Evolutionary conservation across 164 flowering plant species (phyloP), one percentile per base, ranked within the genome.

Genomic region (Hamamelis virginiana): DNA sequence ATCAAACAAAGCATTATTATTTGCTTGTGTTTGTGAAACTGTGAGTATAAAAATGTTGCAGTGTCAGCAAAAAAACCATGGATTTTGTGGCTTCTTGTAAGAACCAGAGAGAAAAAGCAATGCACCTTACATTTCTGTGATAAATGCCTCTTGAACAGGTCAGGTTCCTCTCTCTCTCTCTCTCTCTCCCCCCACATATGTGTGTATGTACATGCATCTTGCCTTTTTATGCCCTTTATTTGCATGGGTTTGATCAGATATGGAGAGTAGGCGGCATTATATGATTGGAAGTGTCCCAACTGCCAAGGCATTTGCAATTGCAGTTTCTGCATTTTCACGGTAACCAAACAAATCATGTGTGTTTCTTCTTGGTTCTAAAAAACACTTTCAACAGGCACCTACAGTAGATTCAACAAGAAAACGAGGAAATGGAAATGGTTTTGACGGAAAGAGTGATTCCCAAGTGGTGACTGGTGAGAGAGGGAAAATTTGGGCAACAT

Each of bases 241-340:
- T 41, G 65, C 21, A 53, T 52, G 48, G 9, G 43, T 66, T 73
- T 38, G 55, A 59, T 53, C 62, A 88, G 93, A 64, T 89, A 89
- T 67, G 86, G 88, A 10, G 88, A 87, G 76, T 80, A 80, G 44
- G 88, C 62, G 1, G 46, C 1, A 0, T 64, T 74, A 64, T 77
- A 52, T n/a, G 77, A 76, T 8, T 89, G 93, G 93, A 70, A 52
- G 13, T 89, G 93, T 68, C 93, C 91, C 38, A 89, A 75, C 70
- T 89, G 93, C 65, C 81, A 87, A 68, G 86, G 78, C 48, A 80
- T 82, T 16, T 89, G 93, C 72, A 89, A 89, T 69, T 89, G 93
- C 74, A 89, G 93, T 59, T 26, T 77, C 15, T 89, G 93, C 86
- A 16, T 27, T 38, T n/a, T 61, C 41, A 41, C 21, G 58, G 12